Percentiles rank a stretch among this genome's conserved stretches.
Conservation (phyloP, 2,329 filamentous ascomycete genomes). For the Exophiala mesophila region DNA sequence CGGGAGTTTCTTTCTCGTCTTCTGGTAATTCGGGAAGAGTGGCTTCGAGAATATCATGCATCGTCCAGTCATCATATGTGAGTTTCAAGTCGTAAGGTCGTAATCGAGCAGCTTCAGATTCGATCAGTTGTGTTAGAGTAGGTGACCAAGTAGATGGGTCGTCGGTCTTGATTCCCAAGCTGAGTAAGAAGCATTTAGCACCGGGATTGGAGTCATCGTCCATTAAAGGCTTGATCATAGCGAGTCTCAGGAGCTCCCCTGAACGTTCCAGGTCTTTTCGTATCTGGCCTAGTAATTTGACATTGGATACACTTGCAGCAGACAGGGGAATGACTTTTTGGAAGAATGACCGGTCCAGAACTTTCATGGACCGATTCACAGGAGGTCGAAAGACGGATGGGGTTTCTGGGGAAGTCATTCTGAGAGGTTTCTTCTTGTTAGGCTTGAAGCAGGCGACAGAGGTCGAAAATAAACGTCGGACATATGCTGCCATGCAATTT, state of each 20-base stretch:
- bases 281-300: constrained; percentile 67
- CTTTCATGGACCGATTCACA: constrained; percentile 70
- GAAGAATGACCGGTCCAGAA: constrained; percentile 81
- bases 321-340: constrained; percentile 68
- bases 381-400: constrained; percentile 68
- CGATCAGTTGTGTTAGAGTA: constrained; percentile 62
- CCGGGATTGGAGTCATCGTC: constrained; percentile 39
- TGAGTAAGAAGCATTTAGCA: constrained; percentile 38
- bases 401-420: constrained; percentile 25
- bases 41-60: constrained; percentile 75
- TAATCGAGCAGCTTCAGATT: constrained; percentile 63
- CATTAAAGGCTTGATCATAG: constrained; percentile 60
- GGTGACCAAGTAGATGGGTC: constrained; percentile 72
- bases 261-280: constrained; percentile 61
- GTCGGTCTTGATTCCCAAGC: constrained; percentile 32
- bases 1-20: constrained; percentile 72
- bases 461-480: constrained; percentile 12
- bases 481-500: constrained; percentile 17
- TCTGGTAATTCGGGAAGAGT: constrained; percentile 67
- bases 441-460: not conserved
- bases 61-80: constrained; percentile 81
- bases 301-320: constrained; percentile 72
- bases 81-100: constrained; percentile 71
- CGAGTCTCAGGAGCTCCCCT: constrained; percentile 60
- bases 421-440: constrained; percentile 16